Evolutionary conservation across 805 yeast species (phyloP), one percentile per base, ranked within the genome.

Genomic region (Middelhovenomyces tepae): DNA sequence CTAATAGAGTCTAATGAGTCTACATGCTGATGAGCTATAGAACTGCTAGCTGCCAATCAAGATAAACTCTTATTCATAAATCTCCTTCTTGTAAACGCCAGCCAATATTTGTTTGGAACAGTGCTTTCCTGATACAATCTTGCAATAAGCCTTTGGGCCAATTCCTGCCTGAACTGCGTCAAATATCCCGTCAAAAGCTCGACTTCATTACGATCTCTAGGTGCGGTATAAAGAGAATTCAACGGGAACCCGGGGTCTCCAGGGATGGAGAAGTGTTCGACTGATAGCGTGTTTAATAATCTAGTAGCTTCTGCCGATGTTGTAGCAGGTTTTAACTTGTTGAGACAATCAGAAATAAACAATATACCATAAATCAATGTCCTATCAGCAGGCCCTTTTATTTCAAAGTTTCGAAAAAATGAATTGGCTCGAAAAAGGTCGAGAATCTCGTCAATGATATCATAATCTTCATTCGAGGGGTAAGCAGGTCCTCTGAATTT

Each of bases 221-320:
- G 91, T 7, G 94, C 72, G 30, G 72, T 60, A 58, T 76, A 74
- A 53, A 91, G 53, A 1, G 85, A 71, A 57, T 87, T 89, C 58
- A 91, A 67, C 13, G 97, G 96, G 65, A 91, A 91, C 9, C 89
- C 86, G 6, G 89, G 75, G 40, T 91, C 95, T 16, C 99, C 99
- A 2, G 99, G 99, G 41, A 91, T 69, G 11, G 87, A 67, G 51
- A 91, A 89, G 53, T 76, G 75, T 46, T 89, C 97, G 37, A 91
- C 67, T 1, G 96, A 78, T 43, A 86, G 68, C 51, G 87, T 87
- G 43, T 83, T 86, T 43, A 91, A 69, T n/a, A 65, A 57, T 40
- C 59, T 50, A 36, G 43, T 48, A 20, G 69, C 69, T 25, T 63
- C 67, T 18, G 35, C 34, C 35, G 62, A 64, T 27, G 68, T 60